Conservation (phyloP, 805 yeast species). For the Kurtzmaniella cleridarum region DNA sequence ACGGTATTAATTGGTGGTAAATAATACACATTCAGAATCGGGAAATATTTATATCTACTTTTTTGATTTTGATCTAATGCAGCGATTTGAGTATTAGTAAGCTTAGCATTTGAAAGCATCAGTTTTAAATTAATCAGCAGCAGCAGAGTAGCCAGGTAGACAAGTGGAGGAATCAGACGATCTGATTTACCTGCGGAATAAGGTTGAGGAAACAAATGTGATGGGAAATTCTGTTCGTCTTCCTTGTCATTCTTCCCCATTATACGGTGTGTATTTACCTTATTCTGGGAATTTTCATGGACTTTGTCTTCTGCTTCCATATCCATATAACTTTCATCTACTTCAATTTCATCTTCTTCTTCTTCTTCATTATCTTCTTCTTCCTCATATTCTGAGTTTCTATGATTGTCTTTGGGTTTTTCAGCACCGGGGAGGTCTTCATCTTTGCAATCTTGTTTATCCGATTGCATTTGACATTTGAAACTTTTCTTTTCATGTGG, state of each 20-base stretch:
- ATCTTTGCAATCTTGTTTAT: constrained; percentile 1
- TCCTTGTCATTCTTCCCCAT: constrained; percentile 1
- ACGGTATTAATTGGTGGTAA: constrained; percentile 52
- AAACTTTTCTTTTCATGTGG: constrained; percentile 14
- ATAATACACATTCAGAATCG: constrained; percentile 46
- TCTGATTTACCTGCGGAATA: not conserved
- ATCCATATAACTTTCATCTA: constrained; percentile 9
- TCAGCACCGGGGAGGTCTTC: not conserved
- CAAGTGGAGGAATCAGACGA: constrained; percentile 5
- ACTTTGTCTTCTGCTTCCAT: constrained; percentile 9
- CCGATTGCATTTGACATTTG: constrained; percentile 3
- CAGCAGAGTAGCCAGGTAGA: constrained; percentile 4
- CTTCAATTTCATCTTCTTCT: constrained; percentile 4
- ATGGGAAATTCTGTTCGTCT: not conserved
- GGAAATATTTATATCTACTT: constrained; percentile 42
- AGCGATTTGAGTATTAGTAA: not conserved
- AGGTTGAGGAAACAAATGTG: not conserved
- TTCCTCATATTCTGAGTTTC: not conserved
- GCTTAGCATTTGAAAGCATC: constrained; percentile 1
- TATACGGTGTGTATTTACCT: not conserved
- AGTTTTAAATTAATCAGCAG: constrained; percentile 5
- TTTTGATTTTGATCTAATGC: constrained; percentile 4
- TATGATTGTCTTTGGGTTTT: not conserved
- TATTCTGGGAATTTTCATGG: not conserved
- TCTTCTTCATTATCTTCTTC: constrained; percentile 2